Conservation (phyloP, 345 rosid genomes). For the Eutrema heterophyllum region DNA sequence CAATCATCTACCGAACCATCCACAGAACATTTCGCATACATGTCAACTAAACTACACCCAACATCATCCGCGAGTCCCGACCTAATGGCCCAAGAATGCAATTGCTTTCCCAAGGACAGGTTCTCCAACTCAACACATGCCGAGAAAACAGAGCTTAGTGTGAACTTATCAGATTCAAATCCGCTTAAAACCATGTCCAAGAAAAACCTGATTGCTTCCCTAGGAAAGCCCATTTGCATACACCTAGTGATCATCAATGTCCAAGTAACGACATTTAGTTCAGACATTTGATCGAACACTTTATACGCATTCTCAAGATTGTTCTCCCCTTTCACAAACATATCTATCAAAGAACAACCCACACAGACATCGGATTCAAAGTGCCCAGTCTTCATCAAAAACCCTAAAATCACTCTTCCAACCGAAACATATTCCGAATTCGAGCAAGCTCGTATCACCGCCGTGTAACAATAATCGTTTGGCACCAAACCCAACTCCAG, state of each 20-base stretch:
- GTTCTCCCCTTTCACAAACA: slow-evolving; percentile 49
- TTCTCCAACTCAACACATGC: slow-evolving; percentile 50
- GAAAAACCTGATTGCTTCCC: slow-evolving; percentile 47
- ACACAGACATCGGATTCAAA: slow-evolving; percentile 52
- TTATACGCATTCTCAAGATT: slow-evolving; percentile 47
- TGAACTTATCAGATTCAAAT: slow-evolving; percentile 49
- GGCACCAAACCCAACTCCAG: slow-evolving; percentile 53
- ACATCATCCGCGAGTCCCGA: slow-evolving; percentile 47
- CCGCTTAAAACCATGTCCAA: slow-evolving; percentile 48
- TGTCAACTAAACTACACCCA: slow-evolving; percentile 68
- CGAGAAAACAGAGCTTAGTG: slow-evolving; percentile 47
- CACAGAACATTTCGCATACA: slow-evolving; percentile 59
- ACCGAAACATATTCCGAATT: slow-evolving; percentile 20
- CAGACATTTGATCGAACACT: slow-evolving; percentile 58
- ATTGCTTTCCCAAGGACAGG: slow-evolving; percentile 43
- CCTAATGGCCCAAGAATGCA: slow-evolving; percentile 58
- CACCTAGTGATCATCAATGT: slow-evolving; percentile 62
- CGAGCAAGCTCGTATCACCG: slow-evolving; percentile 58
- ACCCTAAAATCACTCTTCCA: slow-evolving; percentile 50
- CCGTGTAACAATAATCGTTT: slow-evolving; percentile 61
- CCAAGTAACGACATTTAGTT: slow-evolving; percentile 58
- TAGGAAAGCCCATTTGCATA: slow-evolving; percentile 43
- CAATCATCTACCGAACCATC: slow-evolving; percentile 49
- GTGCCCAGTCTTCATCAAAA: slow-evolving; percentile 48
- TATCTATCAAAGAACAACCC: slow-evolving; percentile 61